These are phyloP conservation scores for Diaporthe ilicicola DNA, from an alignment of 2,329 filamentous ascomycete species.

Conservation along the genomic window DNA sequence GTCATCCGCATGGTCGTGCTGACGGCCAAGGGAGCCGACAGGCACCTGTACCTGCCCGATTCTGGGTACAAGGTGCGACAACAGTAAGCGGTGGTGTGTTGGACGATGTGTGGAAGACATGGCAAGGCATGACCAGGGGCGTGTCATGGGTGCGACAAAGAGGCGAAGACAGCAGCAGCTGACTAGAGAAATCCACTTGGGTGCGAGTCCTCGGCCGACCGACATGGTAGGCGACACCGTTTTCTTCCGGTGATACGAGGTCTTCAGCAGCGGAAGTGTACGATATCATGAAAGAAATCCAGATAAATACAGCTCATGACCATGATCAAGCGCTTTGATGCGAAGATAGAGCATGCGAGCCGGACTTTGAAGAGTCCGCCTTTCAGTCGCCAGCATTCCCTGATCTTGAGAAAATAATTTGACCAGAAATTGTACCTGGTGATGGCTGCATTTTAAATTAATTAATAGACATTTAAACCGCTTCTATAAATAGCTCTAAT, in stretches of 20 bases:
- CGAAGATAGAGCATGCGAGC: no score
- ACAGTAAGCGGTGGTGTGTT: constrained; percentile 55
- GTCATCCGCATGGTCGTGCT: constrained; percentile 98
- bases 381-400: no score
- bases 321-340: background rate
- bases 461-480: no score
- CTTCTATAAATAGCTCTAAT: no score
- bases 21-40: constrained; percentile 86
- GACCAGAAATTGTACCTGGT: no score
- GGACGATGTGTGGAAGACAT: constrained; percentile 27
- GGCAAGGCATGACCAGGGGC: background rate
- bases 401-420: no score
- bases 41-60: constrained; percentile 96
- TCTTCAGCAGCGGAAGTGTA: background rate
- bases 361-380: no score
- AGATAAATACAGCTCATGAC: constrained; percentile 16
- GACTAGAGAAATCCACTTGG: background rate
- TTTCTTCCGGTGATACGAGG: background rate
- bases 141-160: background rate
- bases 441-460: no score
- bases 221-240: background rate
- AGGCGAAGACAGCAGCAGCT: background rate
- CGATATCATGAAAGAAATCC: constrained; percentile 21
- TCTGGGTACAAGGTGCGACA: constrained; percentile 81
- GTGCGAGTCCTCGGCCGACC: background rate